Evolutionary conservation across 495 filamentous ascomycete species (phyloP).

Genomic region (Daldinia caldariorum): DNA sequence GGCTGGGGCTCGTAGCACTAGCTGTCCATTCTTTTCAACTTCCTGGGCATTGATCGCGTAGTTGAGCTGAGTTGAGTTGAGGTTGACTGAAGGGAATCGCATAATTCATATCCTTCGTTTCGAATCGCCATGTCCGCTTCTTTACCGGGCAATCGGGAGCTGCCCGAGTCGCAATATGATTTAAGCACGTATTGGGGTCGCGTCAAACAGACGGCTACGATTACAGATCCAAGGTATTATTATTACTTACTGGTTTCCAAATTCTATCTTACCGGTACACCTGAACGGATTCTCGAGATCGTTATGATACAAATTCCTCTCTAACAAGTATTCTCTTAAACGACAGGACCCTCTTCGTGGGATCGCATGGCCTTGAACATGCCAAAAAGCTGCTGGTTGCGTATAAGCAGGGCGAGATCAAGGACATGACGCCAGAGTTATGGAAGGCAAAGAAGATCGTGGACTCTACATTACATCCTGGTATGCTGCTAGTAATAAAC

Average conservation of each 20-base stretch:
- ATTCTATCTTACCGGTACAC: constrained; percentile 5
- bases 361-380: constrained; percentile 76
- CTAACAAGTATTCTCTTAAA: constrained; percentile 12
- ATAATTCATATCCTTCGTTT: constrained; percentile 10
- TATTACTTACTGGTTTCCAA: not conserved
- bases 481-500: constrained; percentile 56
- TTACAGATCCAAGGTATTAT: constrained; percentile 90
- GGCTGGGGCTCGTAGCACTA: constrained; percentile 10
- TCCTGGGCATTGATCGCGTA: constrained; percentile 5
- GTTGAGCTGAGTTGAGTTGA: not conserved
- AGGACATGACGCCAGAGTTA: constrained; percentile 85
- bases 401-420: constrained; percentile 83
- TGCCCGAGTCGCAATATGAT: constrained; percentile 91
- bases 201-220: constrained; percentile 86
- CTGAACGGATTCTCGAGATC: not conserved
- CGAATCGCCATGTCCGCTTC: constrained; percentile 79
- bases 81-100: not conserved
- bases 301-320: constrained; percentile 5
- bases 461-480: constrained; percentile 94
- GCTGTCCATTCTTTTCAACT: constrained; percentile 24
- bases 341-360: constrained; percentile 81
- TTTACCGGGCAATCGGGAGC: constrained; percentile 83
- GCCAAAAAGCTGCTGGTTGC: constrained; percentile 78
- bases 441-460: constrained; percentile 97
- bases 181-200: constrained; percentile 94